Percentiles rank a stretch among this genome's conserved stretches.
phyloP scores from a whole-genome alignment of 257 asterid species.

The Thymus quinquecostatus region DNA sequence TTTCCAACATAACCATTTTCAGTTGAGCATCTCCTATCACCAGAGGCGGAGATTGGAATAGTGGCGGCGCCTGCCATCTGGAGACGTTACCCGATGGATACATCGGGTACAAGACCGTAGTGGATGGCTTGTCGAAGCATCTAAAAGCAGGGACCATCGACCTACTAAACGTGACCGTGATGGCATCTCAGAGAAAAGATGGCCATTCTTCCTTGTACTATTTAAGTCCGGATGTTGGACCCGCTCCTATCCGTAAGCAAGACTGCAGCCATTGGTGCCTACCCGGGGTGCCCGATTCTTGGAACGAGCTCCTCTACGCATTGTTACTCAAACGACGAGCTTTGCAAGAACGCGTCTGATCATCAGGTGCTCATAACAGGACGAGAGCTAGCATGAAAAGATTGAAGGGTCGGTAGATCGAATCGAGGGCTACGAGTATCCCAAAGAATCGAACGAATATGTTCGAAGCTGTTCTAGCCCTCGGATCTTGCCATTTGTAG shows the following conservation, averaged over 20 bases:
- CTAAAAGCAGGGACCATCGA: slow-evolving; percentile 40
- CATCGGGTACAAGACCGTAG: slow-evolving; percentile 45
- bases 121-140: slow-evolving; percentile 45
- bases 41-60: slow-evolving; percentile 94
- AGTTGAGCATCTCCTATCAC: neutral
- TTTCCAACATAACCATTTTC: too few relatives aligned
- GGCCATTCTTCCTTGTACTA: slow-evolving; percentile 83
- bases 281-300: slow-evolving; percentile 91
- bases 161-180: slow-evolving; percentile 65
- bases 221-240: slow-evolving; percentile 58
- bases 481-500: neutral
- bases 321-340: slow-evolving; percentile 48
- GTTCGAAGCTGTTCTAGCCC: slow-evolving; percentile 69
- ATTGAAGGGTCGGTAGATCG: slow-evolving; percentile 26
- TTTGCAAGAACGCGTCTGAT: neutral
- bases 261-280: slow-evolving; percentile 99
- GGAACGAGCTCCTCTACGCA: slow-evolving; percentile 90
- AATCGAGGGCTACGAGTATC: slow-evolving; percentile 47
- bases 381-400: slow-evolving; percentile 6
- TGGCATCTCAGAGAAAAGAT: slow-evolving; percentile 79
- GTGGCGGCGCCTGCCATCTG: slow-evolving; percentile 83
- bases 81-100: slow-evolving; percentile 51
- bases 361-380: slow-evolving; percentile 55
- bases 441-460: slow-evolving; percentile 78
- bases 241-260: slow-evolving; percentile 65